These are phyloP conservation scores for Debaryomyces tyrocola DNA, from an alignment of 805 yeast genomes.

Conservation along the genomic window DNA sequence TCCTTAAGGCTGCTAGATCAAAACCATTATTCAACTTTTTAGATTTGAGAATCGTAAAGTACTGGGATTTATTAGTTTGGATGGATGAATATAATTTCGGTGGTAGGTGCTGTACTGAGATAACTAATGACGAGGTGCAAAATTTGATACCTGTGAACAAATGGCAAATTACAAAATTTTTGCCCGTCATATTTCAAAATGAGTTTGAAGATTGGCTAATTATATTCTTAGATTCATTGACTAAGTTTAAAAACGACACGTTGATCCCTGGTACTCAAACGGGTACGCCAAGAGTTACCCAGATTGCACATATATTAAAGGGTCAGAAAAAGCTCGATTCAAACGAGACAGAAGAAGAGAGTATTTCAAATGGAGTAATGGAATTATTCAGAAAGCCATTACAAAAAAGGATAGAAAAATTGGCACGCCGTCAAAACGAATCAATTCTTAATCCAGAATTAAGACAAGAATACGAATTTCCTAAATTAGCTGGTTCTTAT, in stretches of 20 bases:
- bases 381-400: conserved; percentile 62
- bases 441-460: conserved; percentile 66
- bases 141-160: conserved; percentile 50
- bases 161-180: conserved; percentile 78
- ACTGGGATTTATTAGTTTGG: conserved; percentile 95
- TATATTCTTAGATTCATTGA: conserved; percentile 69
- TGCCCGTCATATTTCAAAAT: conserved; percentile 72
- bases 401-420: conserved; percentile 60
- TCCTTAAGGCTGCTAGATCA: conserved; percentile 72
- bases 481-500: conserved; percentile 74
- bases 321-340: conserved; percentile 39
- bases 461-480: conserved; percentile 67
- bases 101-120: conserved; percentile 58
- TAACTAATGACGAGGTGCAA: conserved; percentile 45
- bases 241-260: conserved; percentile 50
- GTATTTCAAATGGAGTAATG: conserved; percentile 45
- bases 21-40: conserved; percentile 81
- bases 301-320: conserved; percentile 54
- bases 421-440: conserved; percentile 71
- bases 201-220: conserved; percentile 90
- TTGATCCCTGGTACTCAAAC: conserved; percentile 35
- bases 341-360: conserved; percentile 35
- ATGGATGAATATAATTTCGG: conserved; percentile 89
- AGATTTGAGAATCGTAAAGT: conserved; percentile 69
- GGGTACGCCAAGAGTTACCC: conserved; percentile 65